A percentile compares a stretch with the other conserved stretches of the same genome.
phyloP scores from a whole-genome alignment of 345 rosid genomes.

The Salix exigua region DNA sequence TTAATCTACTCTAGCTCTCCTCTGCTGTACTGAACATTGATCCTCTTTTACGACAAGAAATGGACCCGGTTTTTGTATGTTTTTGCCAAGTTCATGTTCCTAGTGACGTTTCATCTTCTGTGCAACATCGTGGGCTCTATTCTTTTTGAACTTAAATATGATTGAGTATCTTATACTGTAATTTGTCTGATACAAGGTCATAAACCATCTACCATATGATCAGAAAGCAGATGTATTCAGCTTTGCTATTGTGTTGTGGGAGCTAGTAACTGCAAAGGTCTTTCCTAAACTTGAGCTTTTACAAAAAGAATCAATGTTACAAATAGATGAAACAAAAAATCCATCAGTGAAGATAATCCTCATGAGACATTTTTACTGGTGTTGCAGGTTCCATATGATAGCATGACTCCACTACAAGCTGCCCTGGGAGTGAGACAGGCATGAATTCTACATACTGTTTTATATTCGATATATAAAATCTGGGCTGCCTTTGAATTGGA shows the following conservation, averaged over 20 bases:
- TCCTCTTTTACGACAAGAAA: neutral
- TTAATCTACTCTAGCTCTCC: neutral
- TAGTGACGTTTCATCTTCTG: neutral
- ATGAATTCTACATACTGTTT: neutral
- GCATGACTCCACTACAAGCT: slow-evolving; percentile 71
- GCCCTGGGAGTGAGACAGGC: slow-evolving; percentile 83
- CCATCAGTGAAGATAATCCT: neutral
- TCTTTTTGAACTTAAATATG: neutral
- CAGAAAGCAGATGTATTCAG: slow-evolving; percentile 75
- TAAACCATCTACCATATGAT: slow-evolving; percentile 67
- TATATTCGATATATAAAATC: neutral
- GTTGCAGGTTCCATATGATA: slow-evolving; percentile 58
- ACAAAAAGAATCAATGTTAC: neutral
- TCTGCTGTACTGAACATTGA: neutral
- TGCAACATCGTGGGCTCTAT: neutral
- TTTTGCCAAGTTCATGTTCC: neutral
- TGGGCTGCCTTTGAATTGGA: neutral
- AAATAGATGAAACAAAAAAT: neutral
- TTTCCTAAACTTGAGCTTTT: slow-evolving; percentile 3
- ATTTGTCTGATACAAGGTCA: slow-evolving; percentile 43
- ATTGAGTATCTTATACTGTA: neutral
- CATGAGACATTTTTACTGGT: slow-evolving; percentile 3
- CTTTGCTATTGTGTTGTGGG: slow-evolving; percentile 78
- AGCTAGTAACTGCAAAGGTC: slow-evolving; percentile 74
- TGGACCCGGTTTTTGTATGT: neutral